Percentiles rank a stretch among this genome's conserved stretches.
These are phyloP conservation scores for Solanum paucissectum DNA, from an alignment of 257 asterid species.

Conservation along the genomic window DNA sequence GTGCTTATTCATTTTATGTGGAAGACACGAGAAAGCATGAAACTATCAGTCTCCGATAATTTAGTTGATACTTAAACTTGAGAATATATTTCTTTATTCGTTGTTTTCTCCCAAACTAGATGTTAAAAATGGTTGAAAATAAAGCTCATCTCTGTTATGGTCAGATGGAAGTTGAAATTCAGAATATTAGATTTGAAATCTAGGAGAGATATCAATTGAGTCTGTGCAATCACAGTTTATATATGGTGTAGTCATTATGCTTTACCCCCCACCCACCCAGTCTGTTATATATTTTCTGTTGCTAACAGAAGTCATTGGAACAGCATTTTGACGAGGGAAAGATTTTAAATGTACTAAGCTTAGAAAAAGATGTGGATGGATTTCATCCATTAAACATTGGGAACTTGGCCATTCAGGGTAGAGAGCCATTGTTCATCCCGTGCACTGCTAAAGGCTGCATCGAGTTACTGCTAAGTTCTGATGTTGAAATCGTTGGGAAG, in stretches of 20 bases:
- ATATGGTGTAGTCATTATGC: neutral
- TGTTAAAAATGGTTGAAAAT: neutral
- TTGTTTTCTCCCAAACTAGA: neutral
- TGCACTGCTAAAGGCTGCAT: slow-evolving; percentile 70
- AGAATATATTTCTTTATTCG: neutral
- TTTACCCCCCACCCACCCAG: neutral
- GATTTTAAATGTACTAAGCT: slow-evolving; percentile 34
- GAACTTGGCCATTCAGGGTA: slow-evolving; percentile 52
- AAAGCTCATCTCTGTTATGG: neutral
- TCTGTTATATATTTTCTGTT: neutral
- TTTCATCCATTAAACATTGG: slow-evolving; percentile 67
- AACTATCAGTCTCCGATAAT: neutral
- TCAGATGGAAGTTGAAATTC: neutral
- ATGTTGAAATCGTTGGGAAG: slow-evolving; percentile 47
- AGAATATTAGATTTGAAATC: neutral
- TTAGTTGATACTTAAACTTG: neutral
- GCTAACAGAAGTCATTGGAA: slow-evolving; percentile 19
- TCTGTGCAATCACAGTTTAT: neutral
- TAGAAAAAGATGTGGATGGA: slow-evolving; percentile 65
- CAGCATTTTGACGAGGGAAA: slow-evolving; percentile 53
- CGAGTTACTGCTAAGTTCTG: slow-evolving; percentile 56
- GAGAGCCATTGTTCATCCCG: slow-evolving; percentile 61
- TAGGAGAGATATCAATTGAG: neutral
- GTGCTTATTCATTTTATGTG: neutral
- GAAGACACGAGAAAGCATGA: neutral